Conservation (phyloP, 2,329 filamentous ascomycete species). For the Akanthomyces uredinophilus region DNA sequence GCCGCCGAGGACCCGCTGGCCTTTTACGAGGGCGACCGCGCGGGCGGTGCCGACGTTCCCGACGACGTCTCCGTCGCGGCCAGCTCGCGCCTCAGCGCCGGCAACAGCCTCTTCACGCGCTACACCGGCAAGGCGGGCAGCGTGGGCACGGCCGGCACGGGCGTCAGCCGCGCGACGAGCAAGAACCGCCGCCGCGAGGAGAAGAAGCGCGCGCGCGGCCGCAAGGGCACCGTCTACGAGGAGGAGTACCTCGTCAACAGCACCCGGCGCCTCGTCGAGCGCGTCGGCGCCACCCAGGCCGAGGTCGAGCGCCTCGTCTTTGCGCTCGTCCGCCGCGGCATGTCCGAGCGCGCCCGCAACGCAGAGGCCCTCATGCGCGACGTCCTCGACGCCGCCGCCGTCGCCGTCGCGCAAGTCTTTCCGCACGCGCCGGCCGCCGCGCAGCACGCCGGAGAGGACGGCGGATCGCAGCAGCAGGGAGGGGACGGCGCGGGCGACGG, state of each 20-base stretch:
- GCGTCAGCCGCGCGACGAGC: slow-evolving; percentile 71
- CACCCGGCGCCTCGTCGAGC: slow-evolving; percentile 74
- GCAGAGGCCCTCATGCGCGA: slow-evolving; percentile 70
- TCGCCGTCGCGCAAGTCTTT: slow-evolving; percentile 68
- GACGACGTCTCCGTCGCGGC: slow-evolving; percentile 91
- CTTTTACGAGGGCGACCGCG: slow-evolving; percentile 77
- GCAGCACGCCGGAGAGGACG: slow-evolving; percentile 14
- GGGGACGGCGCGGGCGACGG: slow-evolving; percentile 20
- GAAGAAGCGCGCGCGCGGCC: slow-evolving; percentile 87
- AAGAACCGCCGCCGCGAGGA: slow-evolving; percentile 89
- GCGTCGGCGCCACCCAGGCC: slow-evolving; percentile 65
- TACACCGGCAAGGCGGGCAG: slow-evolving; percentile 70
- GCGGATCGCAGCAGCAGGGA: slow-evolving; percentile 18
- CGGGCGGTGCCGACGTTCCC: slow-evolving; percentile 64
- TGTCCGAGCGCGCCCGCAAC: slow-evolving; percentile 80
- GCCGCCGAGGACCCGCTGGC: slow-evolving; percentile 80
- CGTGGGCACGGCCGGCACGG: slow-evolving; percentile 64
- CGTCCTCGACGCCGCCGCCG: slow-evolving; percentile 64
- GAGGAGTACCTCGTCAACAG: slow-evolving; percentile 94
- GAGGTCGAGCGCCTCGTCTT: slow-evolving; percentile 73
- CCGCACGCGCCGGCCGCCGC: slow-evolving; percentile 22
- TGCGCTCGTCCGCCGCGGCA: slow-evolving; percentile 70
- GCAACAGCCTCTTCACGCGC: slow-evolving; percentile 84
- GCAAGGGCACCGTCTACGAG: slow-evolving; percentile 96
- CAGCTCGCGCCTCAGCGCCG: slow-evolving; percentile 71